Percentiles rank a stretch among this genome's conserved stretches.
Conservation (phyloP, 2,329 filamentous ascomycete genomes). For the Sporothrix variecibatus region DNA sequence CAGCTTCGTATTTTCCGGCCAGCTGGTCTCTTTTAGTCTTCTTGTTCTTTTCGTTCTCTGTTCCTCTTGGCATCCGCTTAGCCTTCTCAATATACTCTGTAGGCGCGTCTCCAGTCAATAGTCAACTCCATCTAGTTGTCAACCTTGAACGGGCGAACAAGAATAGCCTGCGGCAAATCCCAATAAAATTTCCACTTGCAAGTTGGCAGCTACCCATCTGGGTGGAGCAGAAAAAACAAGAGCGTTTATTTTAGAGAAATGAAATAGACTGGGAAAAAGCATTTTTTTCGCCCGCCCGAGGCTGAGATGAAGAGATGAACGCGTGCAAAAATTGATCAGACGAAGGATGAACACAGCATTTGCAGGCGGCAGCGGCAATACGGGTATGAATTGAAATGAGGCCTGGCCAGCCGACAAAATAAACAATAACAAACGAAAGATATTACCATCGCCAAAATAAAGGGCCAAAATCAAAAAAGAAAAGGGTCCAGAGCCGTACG, state of each 20-base stretch:
- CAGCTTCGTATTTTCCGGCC: background rate
- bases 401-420: background rate
- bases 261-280: background rate
- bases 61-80: background rate
- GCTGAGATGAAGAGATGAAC: background rate
- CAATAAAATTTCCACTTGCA: background rate
- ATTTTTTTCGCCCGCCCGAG: background rate
- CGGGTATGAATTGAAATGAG: background rate
- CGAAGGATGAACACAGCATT: background rate
- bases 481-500: background rate
- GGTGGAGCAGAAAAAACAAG: background rate
- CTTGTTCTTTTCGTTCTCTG: background rate
- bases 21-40: background rate
- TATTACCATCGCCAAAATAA: background rate
- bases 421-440: background rate
- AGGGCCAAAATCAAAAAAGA: background rate
- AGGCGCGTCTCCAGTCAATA: too few relatives aligned
- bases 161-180: background rate
- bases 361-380: background rate
- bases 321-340: conserved; percentile 1
- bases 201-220: too few relatives aligned
- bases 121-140: background rate
- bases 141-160: background rate
- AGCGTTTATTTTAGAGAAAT: conserved; percentile 6
- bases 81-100: background rate